A percentile compares a stretch with the other conserved stretches of the same genome.
phyloP scores from a whole-genome alignment of 768 basidiomycete species.

The Agrocybe chaxingu region DNA sequence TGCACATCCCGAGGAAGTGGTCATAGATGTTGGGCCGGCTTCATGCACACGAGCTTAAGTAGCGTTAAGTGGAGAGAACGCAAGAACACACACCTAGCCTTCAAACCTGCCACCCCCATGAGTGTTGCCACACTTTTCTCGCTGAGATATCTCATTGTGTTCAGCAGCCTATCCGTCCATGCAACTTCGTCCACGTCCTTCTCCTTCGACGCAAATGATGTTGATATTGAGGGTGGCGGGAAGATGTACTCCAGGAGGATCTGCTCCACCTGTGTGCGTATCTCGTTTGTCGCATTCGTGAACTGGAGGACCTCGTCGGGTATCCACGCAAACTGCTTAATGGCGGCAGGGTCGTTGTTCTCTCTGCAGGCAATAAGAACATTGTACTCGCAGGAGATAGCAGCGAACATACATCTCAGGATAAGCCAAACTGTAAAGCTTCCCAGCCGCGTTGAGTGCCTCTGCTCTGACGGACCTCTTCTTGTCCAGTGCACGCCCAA shows the following conservation, averaged over 20 bases:
- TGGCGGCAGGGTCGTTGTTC: slow-evolving; percentile 68
- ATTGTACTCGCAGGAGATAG: not conserved
- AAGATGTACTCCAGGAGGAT: slow-evolving; percentile 74
- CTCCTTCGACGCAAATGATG: slow-evolving; percentile 42
- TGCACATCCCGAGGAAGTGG: slow-evolving; percentile 67
- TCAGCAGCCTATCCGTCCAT: slow-evolving; percentile 84
- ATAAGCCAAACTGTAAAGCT: slow-evolving; percentile 78
- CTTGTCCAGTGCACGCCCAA: slow-evolving; percentile 77
- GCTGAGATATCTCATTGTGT: slow-evolving; percentile 67
- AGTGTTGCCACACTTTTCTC: slow-evolving; percentile 56
- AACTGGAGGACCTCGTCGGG: slow-evolving; percentile 68
- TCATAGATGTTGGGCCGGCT: slow-evolving; percentile 74
- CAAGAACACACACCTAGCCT: slow-evolving; percentile 47
- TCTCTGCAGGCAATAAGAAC: slow-evolving; percentile 49
- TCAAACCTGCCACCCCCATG: slow-evolving; percentile 60
- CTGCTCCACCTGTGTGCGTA: slow-evolving; percentile 60
- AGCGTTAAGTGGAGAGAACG: not conserved
- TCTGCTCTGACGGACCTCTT: slow-evolving; percentile 73
- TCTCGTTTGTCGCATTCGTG: slow-evolving; percentile 48
- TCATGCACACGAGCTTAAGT: not conserved
- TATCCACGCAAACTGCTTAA: slow-evolving; percentile 90
- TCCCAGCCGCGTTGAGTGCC: slow-evolving; percentile 74
- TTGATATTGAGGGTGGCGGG: slow-evolving; percentile 60
- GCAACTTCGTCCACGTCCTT: slow-evolving; percentile 69
- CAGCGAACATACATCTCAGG: slow-evolving; percentile 77